Evolutionary conservation across 2,329 filamentous ascomycete species (phyloP).

Genomic region (Drechslerella stenobrocha): DNA sequence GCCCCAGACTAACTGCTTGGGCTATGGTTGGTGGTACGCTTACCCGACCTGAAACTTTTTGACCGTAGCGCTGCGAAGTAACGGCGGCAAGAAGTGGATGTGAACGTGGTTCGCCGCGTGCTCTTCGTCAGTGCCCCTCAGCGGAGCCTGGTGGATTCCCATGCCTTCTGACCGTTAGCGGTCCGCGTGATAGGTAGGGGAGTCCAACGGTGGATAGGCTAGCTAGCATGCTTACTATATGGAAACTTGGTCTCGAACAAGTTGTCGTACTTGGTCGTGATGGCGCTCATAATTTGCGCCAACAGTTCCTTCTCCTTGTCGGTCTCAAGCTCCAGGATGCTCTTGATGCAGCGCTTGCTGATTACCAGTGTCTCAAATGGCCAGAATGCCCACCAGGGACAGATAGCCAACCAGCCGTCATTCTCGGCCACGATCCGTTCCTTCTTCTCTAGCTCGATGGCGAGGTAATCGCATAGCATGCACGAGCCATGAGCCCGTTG

Average conservation of each 20-base stretch:
- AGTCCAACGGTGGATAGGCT: not conserved
- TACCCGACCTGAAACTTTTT: slow-evolving; percentile 90
- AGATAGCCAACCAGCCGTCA: slow-evolving; percentile 78
- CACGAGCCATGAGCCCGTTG: slow-evolving; percentile 70
- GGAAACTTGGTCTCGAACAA: slow-evolving; percentile 95
- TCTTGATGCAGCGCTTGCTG: slow-evolving; percentile 78
- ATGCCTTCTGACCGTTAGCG: slow-evolving; percentile 63
- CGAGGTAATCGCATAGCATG: slow-evolving; percentile 82
- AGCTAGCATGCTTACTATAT: slow-evolving; percentile 66
- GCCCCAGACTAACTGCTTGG: slow-evolving; percentile 9
- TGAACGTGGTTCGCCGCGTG: slow-evolving; percentile 83
- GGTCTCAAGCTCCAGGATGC: slow-evolving; percentile 74
- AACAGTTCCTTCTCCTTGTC: slow-evolving; percentile 71
- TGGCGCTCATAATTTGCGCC: slow-evolving; percentile 81
- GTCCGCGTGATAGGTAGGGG: slow-evolving; percentile 6
- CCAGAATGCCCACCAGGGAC: slow-evolving; percentile 98
- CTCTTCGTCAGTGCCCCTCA: slow-evolving; percentile 79
- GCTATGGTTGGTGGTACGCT: slow-evolving; percentile 49
- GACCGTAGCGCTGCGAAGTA: slow-evolving; percentile 88
- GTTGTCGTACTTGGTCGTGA: slow-evolving; percentile 92
- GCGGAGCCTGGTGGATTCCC: slow-evolving; percentile 90
- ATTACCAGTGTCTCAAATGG: slow-evolving; percentile 94
- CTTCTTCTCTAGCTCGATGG: slow-evolving; percentile 76
- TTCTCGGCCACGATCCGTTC: slow-evolving; percentile 91
- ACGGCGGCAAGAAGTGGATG: slow-evolving; percentile 95